These are phyloP conservation scores for Medicago ruthenica DNA, from an alignment of 306 rosid species.

Conservation along the genomic window DNA sequence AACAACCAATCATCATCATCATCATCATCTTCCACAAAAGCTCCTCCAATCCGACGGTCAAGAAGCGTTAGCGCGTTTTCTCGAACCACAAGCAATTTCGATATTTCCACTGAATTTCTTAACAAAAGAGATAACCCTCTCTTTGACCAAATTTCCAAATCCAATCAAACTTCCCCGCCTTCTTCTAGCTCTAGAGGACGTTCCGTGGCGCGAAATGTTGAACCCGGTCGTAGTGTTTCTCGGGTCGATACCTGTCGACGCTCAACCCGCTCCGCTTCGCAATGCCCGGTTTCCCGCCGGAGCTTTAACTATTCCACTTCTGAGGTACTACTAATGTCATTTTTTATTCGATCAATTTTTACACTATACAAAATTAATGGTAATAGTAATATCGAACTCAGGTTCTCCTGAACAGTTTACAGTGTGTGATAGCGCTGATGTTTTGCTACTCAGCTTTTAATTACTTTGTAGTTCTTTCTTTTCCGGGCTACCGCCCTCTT, in stretches of 20 bases:
- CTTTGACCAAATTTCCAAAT: conserved; percentile 44
- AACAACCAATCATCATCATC: conserved; percentile 34
- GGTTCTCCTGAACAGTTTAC: too few species aligned
- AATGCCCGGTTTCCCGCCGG: conserved; percentile 57
- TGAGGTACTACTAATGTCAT: conserved; percentile 51
- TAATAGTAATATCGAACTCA: too few species aligned
- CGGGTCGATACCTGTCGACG: conserved; percentile 57
- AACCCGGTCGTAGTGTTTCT: conserved; percentile 54
- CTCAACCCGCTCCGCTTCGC: conserved; percentile 65
- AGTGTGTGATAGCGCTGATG: too few species aligned
- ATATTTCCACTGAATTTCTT: conserved; percentile 59
- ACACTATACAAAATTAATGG: too few species aligned
- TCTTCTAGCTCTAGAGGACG: conserved; percentile 1
- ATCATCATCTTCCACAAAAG: conserved; percentile 31
- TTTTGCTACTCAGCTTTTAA: too few species aligned
- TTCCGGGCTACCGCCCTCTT: too few species aligned
- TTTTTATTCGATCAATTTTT: too few species aligned
- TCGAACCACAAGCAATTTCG: conserved; percentile 28
- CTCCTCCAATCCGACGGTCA: conserved; percentile 71
- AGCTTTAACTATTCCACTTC: conserved; percentile 51
- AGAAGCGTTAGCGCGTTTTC: conserved; percentile 83
- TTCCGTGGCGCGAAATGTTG: conserved; percentile 10
- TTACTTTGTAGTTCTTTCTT: too few species aligned
- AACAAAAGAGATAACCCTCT: conserved; percentile 92
- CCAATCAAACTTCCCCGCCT: conserved; percentile 35